Percentiles rank a stretch among this genome's conserved stretches.
Evolutionary conservation across 106 monocot species (phyloP).

Genomic region (Gastrodia elata): DNA sequence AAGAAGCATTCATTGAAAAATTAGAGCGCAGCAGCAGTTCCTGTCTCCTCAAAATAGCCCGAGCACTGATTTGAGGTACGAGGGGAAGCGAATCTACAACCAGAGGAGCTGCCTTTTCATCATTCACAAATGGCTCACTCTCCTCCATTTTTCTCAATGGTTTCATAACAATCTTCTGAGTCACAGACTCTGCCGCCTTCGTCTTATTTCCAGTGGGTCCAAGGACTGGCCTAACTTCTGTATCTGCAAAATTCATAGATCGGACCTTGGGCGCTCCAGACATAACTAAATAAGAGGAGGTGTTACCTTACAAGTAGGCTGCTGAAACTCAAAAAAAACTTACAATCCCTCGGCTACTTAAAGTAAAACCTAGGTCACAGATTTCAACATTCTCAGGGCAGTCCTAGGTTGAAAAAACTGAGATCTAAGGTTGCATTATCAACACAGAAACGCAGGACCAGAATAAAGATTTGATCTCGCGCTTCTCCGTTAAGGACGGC

Average conservation of each 20-base stretch:
- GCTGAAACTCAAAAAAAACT: constrained; percentile 1
- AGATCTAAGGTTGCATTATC: constrained; percentile 12
- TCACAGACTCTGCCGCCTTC: background rate
- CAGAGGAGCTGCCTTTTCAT: constrained; percentile 16
- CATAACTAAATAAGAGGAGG: constrained; percentile 12
- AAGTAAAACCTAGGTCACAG: background rate
- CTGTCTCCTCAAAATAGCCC: constrained; percentile 39
- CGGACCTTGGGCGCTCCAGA: constrained; percentile 47
- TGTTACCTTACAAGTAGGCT: too few species aligned
- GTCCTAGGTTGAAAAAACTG: background rate
- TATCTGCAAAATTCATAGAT: constrained; percentile 36
- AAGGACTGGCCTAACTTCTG: constrained; percentile 48
- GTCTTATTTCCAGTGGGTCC: constrained; percentile 56
- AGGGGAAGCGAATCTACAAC: background rate
- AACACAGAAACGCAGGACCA: background rate
- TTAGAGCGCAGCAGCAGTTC: constrained; percentile 55
- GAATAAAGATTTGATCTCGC: background rate
- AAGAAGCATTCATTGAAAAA: constrained; percentile 82
- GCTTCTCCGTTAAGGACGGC: background rate
- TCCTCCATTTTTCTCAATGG: constrained; percentile 24
- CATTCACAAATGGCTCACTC: constrained; percentile 3
- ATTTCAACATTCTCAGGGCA: background rate
- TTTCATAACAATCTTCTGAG: constrained; percentile 28
- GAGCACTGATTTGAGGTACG: constrained; percentile 17
- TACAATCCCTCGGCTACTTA: background rate